Conservation (phyloP, 148 eudicot genomes). For the Drosera capensis region DNA sequence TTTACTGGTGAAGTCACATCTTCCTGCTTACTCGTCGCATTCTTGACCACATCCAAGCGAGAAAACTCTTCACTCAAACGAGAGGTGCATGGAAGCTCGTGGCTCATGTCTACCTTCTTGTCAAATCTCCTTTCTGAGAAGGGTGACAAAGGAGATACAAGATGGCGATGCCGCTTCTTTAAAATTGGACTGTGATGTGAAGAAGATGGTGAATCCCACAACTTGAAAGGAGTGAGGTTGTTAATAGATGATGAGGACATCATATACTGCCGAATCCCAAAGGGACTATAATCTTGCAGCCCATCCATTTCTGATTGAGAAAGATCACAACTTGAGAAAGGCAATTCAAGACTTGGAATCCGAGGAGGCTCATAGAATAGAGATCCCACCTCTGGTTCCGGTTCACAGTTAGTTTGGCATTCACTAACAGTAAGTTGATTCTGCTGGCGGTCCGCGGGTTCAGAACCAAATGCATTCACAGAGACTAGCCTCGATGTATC, state of each 20-base stretch:
- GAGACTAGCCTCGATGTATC: slow-evolving; percentile 30
- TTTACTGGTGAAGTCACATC: too few species aligned
- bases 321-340: slow-evolving; percentile 90
- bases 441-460: slow-evolving; percentile 19
- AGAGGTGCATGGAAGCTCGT: slow-evolving; percentile 28
- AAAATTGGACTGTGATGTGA: slow-evolving; percentile 88
- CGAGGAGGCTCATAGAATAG: slow-evolving; percentile 85
- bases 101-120: slow-evolving; percentile 37
- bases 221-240: slow-evolving; percentile 50
- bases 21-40: slow-evolving; percentile 14
- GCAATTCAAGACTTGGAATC: slow-evolving; percentile 76
- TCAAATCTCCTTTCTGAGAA: slow-evolving; percentile 69
- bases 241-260: slow-evolving; percentile 45
- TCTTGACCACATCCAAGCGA: slow-evolving; percentile 47
- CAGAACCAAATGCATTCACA: slow-evolving; percentile 32
- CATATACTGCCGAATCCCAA: slow-evolving; percentile 75
- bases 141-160: slow-evolving; percentile 68
- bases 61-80: slow-evolving; percentile 51
- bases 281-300: slow-evolving; percentile 83
- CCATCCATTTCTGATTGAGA: slow-evolving; percentile 48
- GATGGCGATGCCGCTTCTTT: slow-evolving; percentile 77
- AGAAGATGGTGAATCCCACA: slow-evolving; percentile 73
- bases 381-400: slow-evolving; percentile 37
- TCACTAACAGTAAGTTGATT: slow-evolving; percentile 16
- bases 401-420: slow-evolving; percentile 7